These are phyloP conservation scores for Aquilaria yunnanensis DNA, from an alignment of 345 rosid species.

Conservation along the genomic window DNA sequence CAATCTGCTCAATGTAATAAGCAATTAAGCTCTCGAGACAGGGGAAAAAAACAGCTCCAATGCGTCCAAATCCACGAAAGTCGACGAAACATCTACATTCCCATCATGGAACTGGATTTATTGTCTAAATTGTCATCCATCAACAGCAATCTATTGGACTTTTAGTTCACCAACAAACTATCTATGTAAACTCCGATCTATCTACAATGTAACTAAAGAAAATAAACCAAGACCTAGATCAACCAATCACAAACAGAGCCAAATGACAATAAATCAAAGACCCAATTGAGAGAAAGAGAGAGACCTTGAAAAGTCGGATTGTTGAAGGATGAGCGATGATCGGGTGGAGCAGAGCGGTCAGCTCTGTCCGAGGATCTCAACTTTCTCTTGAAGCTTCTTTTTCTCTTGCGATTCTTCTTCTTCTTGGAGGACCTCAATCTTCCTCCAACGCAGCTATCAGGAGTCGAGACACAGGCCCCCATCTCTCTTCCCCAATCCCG, in stretches of 20 bases:
- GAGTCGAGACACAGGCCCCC: constrained; percentile 86
- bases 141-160: no score
- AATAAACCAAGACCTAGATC: constrained; percentile 2
- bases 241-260: constrained; percentile 2
- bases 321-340: constrained; percentile 47
- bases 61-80: no score
- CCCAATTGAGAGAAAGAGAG: neutral
- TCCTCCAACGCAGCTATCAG: constrained; percentile 59
- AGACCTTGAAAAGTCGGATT: constrained; percentile 60
- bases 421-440: constrained; percentile 48
- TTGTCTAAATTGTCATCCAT: no score
- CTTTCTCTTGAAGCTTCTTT: constrained; percentile 33
- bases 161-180: no score
- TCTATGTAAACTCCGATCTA: no score
- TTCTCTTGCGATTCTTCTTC: constrained; percentile 43
- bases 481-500: constrained; percentile 17
- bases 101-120: no score
- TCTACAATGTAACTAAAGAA: constrained; percentile 6
- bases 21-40: no score
- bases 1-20: no score
- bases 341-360: constrained; percentile 29
- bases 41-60: no score
- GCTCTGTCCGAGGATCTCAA: constrained; percentile 38
- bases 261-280: neutral
- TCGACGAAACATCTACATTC: no score